A percentile compares a stretch with the other conserved stretches of the same genome.
These are phyloP conservation scores for Striga hermonthica DNA, from an alignment of 305 asterid species.

Conservation along the genomic window DNA sequence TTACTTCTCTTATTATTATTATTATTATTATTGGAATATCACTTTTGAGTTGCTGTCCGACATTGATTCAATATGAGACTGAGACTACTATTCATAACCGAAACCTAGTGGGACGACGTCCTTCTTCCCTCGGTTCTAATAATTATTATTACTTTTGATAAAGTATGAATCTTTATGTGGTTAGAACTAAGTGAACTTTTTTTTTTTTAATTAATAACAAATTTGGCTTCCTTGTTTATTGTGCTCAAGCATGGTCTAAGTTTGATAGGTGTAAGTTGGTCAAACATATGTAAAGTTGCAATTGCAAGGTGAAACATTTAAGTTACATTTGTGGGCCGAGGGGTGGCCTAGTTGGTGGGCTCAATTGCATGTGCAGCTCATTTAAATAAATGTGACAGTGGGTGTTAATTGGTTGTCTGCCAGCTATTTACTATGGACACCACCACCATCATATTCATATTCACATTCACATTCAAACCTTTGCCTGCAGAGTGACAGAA, in stretches of 20 bases:
- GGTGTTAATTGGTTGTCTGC: constrained; percentile 9
- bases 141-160: neutral
- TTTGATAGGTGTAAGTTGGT: too few species aligned
- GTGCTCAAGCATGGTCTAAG: too few species aligned
- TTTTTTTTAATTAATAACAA: too few species aligned
- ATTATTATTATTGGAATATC: neutral
- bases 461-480: constrained; percentile 5
- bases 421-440: constrained; percentile 36
- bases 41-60: too few species aligned
- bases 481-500: constrained; percentile 18
- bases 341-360: constrained; percentile 33
- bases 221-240: too few species aligned
- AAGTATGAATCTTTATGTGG: neutral
- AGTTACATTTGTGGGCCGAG: constrained; percentile 34
- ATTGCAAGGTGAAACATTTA: too few species aligned
- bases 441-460: constrained; percentile 16
- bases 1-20: neutral
- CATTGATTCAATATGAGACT: too few species aligned
- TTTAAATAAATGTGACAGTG: constrained; percentile 17
- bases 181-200: too few species aligned
- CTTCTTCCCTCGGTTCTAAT: too few species aligned
- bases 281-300: too few species aligned
- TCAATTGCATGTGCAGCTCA: constrained; percentile 35
- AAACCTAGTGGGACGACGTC: too few species aligned
- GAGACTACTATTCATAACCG: too few species aligned